Evolutionary conservation across 164 flowering plant genomes (phyloP).

Genomic region (Vitis rotundifolia): DNA sequence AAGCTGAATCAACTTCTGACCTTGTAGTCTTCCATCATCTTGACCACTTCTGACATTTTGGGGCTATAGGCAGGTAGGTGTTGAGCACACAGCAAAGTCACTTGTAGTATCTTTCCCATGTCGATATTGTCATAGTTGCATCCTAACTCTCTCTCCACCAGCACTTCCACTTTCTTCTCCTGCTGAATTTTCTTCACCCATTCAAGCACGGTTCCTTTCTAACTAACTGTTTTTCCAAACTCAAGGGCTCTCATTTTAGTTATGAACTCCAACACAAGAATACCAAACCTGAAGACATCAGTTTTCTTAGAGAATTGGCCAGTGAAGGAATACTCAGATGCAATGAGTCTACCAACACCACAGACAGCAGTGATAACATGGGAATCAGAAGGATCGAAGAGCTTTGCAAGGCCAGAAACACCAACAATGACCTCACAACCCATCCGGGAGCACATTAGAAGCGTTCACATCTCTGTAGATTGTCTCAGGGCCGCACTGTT

Average conservation of each 20-base stretch:
- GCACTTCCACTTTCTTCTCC: slow-evolving; percentile 42
- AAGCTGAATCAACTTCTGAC: too few relatives aligned
- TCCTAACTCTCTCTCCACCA: slow-evolving; percentile 69
- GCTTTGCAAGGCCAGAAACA: too few relatives aligned
- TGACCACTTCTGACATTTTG: slow-evolving; percentile 81
- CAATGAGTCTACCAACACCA: too few relatives aligned
- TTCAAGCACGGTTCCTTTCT: slow-evolving; percentile 74
- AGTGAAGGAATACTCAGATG: too few relatives aligned
- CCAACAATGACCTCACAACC: too few relatives aligned
- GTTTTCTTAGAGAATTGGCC: too few relatives aligned
- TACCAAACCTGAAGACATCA: slow-evolving; percentile 33
- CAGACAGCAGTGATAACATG: too few relatives aligned
- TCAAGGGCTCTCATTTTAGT: slow-evolving; percentile 89
- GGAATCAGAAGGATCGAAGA: too few relatives aligned
- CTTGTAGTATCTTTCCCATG: slow-evolving; percentile 81
- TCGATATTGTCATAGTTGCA: slow-evolving; percentile 69
- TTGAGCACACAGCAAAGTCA: slow-evolving; percentile 84
- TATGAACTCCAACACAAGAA: slow-evolving; percentile 81
- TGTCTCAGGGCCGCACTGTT: slow-evolving; percentile 94
- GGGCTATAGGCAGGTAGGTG: slow-evolving; percentile 76
- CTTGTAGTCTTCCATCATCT: slow-evolving; percentile 90
- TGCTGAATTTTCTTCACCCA: too few relatives aligned
- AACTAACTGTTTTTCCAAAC: slow-evolving; percentile 75
- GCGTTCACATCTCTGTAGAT: slow-evolving; percentile 95
- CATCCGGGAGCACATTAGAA: slow-evolving; percentile 66